These are phyloP conservation scores for Pseudogymnoascus sp. DNA, from an alignment of 2,329 filamentous ascomycete genomes.

Conservation along the genomic window DNA sequence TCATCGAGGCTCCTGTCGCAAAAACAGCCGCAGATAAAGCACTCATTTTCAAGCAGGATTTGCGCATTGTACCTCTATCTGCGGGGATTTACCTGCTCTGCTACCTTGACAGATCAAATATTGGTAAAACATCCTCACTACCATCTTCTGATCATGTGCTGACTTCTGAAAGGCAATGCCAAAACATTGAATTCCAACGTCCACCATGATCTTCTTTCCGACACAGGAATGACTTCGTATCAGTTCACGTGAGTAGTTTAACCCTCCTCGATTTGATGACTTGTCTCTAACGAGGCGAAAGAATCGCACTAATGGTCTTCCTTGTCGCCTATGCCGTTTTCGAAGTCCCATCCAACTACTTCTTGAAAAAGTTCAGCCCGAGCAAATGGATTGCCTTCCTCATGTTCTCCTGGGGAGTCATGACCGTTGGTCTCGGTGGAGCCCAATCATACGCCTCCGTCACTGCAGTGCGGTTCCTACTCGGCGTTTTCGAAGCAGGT, in stretches of 20 bases:
- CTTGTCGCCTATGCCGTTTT: slow-evolving; percentile 43
- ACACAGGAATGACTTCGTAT: neutral
- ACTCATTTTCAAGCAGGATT: neutral
- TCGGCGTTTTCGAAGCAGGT: slow-evolving; percentile 47
- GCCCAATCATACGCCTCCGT: slow-evolving; percentile 39
- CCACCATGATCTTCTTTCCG: neutral
- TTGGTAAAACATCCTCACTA: neutral
- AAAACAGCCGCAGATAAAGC: slow-evolving; percentile 31
- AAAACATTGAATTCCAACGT: slow-evolving; percentile 6
- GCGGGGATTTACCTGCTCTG: slow-evolving; percentile 1
- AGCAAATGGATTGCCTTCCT: slow-evolving; percentile 32
- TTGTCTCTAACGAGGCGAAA: slow-evolving; percentile 5
- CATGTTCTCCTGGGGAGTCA: slow-evolving; percentile 3
- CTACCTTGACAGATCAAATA: slow-evolving; percentile 2
- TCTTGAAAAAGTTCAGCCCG: slow-evolving; percentile 42
- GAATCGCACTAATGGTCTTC: slow-evolving; percentile 42
- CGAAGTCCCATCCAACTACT: slow-evolving; percentile 44
- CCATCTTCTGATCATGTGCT: neutral
- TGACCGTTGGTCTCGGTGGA: neutral
- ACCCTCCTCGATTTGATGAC: neutral
- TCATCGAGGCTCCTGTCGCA: neutral
- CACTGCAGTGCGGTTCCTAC: slow-evolving; percentile 40
- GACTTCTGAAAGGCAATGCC: neutral
- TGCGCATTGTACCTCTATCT: neutral
- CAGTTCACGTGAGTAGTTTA: neutral